Evolutionary conservation across 2,329 filamentous ascomycete genomes (phyloP), one percentile per base, ranked within the genome.

Genomic region (Aschersonia sp.): DNA sequence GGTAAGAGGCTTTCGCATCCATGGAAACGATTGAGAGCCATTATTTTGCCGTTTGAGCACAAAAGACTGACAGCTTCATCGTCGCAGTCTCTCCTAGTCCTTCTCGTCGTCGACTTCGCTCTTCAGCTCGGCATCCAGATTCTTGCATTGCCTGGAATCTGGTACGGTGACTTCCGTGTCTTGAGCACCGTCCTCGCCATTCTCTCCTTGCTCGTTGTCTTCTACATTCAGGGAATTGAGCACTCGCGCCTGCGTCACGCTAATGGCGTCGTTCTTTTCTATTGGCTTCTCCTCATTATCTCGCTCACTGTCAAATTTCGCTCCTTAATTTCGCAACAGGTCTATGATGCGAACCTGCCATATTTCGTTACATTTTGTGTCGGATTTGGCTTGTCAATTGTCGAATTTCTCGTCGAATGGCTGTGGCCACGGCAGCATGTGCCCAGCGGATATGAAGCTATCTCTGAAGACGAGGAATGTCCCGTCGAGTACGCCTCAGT

Each of bases 401-500:
- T 78, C 7, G 85, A 87, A 53, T 92, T 95, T 53, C 65, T 78
- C 10, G 66, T 94, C 37, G 89, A 95, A 67, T 94, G 89, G 77
- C 70, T 94, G 14, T 81, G 89, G 61, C 86, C 86, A n/a, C 90
- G 89, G 65, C 79, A 77, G 54, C 67, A 80, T 50, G 54, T 56
- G 5, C 52, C 57, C 6, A 84, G 79, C 55, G 64, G 65, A 32
- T 81, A 81, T 56, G 70, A 74, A 49, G 74, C 68, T 29, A 66
- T 81, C 48, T 62, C 74, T 14, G 76, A 79, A 37, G 74, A 79
- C 48, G 76, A 75, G 41, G 76, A 81, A 55, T 81, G 78, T 48
- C 84, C 84, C 0, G 81, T 86, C 52, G 89, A 97, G 65, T 94
- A 95, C 62, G 89, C 92, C 10, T 88, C 90, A 50, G 73, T 97